phyloP scores from a whole-genome alignment of 345 rosid genomes.

The Salix brachista region DNA sequence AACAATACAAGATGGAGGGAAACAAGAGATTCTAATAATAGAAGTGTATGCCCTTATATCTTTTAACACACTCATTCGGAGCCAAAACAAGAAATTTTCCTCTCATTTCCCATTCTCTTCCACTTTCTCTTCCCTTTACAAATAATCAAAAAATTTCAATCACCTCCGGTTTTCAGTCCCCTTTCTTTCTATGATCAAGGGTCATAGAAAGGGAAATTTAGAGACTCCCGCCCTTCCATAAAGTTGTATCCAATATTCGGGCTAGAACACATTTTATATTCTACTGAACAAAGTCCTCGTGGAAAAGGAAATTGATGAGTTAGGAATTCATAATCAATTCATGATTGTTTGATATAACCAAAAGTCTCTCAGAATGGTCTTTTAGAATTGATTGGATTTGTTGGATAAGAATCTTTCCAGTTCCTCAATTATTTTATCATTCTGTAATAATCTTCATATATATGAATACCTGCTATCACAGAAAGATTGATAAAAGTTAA shows the following conservation, averaged over 20 bases:
- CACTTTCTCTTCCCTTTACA: neutral
- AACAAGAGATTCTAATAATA: neutral
- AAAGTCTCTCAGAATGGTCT: neutral
- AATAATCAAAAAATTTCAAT: neutral
- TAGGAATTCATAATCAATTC: neutral
- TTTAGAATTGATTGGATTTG: no score
- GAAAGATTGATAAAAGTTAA: neutral
- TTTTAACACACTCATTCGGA: neutral
- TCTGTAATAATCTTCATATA: neutral
- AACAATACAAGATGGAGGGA: neutral
- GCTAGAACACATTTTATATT: neutral
- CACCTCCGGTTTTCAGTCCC: neutral
- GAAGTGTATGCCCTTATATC: neutral
- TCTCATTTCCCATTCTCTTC: neutral
- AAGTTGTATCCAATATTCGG: no score
- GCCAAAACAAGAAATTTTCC: neutral
- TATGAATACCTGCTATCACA: neutral
- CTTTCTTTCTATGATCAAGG: neutral
- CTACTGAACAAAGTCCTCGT: neutral
- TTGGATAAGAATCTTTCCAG: neutral
- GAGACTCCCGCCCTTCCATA: neutral
- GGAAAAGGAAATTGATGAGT: no score
- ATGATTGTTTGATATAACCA: neutral
- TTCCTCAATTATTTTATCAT: neutral
- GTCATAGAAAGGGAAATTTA: neutral